These are phyloP conservation scores for Dioscorea zingiberensis DNA, from an alignment of 106 monocot species.

Conservation along the genomic window DNA sequence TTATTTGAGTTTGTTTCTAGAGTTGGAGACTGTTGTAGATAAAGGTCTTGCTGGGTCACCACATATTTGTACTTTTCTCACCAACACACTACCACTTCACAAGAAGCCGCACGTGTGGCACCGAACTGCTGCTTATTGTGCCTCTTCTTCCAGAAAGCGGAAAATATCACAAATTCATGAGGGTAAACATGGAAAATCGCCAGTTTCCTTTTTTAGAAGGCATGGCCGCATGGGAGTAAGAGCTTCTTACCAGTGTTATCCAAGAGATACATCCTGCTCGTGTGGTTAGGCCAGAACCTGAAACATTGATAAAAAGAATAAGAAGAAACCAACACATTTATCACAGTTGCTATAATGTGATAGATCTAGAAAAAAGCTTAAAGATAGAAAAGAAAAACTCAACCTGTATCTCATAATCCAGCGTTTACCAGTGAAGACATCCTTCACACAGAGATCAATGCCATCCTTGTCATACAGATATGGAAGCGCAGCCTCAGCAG, in stretches of 20 bases:
- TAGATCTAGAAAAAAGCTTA: neutral
- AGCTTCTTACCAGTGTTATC: constrained; percentile 1
- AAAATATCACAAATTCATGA: no score
- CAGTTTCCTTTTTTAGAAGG: no score
- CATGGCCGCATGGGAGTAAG: neutral
- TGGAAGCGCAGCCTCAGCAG: neutral
- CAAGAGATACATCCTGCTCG: constrained; percentile 2
- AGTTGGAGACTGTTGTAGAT: no score
- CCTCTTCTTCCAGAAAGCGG: no score
- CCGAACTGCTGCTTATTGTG: no score
- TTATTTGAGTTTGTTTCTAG: no score
- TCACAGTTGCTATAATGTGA: neutral
- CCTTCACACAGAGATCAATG: neutral
- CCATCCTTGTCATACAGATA: neutral
- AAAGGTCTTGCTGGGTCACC: no score
- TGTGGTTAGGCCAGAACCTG: constrained; percentile 5
- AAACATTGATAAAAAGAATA: neutral
- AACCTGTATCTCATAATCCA: neutral
- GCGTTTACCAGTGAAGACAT: neutral
- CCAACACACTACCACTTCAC: no score
- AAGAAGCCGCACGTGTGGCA: no score
- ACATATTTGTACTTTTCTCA: no score
- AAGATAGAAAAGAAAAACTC: no score
- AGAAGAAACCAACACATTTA: neutral
- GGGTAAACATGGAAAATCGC: no score